These are phyloP conservation scores for Piloderma croceum DNA, from an alignment of 768 basidiomycete species.

Conservation along the genomic window DNA sequence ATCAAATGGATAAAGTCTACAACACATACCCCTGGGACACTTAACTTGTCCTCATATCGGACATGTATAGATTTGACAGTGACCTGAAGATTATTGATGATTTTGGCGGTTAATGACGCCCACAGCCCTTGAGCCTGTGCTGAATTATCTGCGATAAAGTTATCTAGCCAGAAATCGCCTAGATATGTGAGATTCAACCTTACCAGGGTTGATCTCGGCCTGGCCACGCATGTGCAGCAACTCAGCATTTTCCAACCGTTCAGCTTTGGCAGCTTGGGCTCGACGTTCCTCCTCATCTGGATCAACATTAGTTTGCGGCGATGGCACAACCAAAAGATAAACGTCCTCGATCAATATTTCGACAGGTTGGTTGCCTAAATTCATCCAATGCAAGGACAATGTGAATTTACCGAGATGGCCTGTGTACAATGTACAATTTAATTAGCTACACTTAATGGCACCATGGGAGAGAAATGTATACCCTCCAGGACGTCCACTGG, in stretches of 20 bases:
- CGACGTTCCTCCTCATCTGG: conserved; percentile 81
- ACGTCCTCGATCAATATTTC: conserved; percentile 91
- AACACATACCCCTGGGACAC: conserved; percentile 78
- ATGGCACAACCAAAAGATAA: conserved; percentile 87
- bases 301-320: conserved; percentile 60
- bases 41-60: conserved; percentile 92
- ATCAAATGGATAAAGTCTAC: background rate
- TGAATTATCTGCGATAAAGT: conserved; percentile 37
- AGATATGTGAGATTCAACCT: conserved; percentile 8
- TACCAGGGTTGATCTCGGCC: conserved; percentile 46
- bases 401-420: conserved; percentile 85
- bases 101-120: conserved; percentile 77
- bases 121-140: conserved; percentile 81
- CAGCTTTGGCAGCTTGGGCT: conserved; percentile 79
- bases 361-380: conserved; percentile 83
- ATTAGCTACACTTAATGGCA: background rate
- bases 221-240: conserved; percentile 63
- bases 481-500: conserved; percentile 96
- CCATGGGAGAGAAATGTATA: conserved; percentile 26
- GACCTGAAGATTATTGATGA: conserved; percentile 94
- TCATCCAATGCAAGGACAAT: conserved; percentile 84
- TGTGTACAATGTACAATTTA: conserved; percentile 27
- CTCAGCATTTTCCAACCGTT: conserved; percentile 87
- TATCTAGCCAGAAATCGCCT: background rate
- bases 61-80: conserved; percentile 94